Evolutionary conservation across 1,284 basidiomycete species (phyloP).

Genomic region (Ceratobasidium sp.): DNA sequence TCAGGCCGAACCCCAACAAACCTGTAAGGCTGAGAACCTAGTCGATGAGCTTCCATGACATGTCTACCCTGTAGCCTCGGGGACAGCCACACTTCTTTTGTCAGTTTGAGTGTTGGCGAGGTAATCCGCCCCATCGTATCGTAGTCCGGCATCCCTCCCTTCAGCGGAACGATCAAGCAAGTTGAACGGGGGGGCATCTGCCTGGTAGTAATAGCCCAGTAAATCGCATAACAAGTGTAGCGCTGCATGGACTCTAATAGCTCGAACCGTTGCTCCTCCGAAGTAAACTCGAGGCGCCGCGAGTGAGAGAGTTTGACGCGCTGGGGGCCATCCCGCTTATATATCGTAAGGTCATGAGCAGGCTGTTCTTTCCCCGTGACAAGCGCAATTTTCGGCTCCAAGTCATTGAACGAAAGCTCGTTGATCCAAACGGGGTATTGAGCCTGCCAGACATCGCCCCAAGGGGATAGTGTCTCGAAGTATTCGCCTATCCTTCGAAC

Average conservation of each 20-base stretch:
- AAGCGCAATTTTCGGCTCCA: conserved; percentile 6
- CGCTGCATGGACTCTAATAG: conserved; percentile 61
- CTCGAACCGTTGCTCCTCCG: conserved; percentile 35
- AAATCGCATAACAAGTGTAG: conserved; percentile 72
- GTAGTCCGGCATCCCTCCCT: conserved; percentile 67
- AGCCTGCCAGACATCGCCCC: conserved; percentile 36
- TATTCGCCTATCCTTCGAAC: conserved; percentile 35
- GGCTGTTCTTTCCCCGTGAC: conserved; percentile 23
- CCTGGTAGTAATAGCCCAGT: conserved; percentile 63
- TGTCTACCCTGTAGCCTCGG: conserved; percentile 55
- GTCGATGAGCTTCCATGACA: conserved; percentile 36
- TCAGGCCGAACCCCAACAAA: conserved; percentile 7
- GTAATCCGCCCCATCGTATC: conserved; percentile 58
- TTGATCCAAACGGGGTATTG: conserved; percentile 28
- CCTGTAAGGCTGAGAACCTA: conserved; percentile 18
- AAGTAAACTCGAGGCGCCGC: conserved; percentile 31
- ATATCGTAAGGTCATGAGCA: conserved; percentile 22
- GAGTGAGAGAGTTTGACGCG: conserved; percentile 17
- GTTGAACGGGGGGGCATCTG: conserved; percentile 53
- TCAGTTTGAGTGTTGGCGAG: conserved; percentile 51
- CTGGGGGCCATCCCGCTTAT: background rate
- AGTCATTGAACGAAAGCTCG: conserved; percentile 14
- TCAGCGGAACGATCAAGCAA: conserved; percentile 74
- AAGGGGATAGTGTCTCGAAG: conserved; percentile 35
- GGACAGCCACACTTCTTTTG: conserved; percentile 60